phyloP scores from a whole-genome alignment of 2,329 filamentous ascomycete species.

The Stachybotrys echinatus region DNA sequence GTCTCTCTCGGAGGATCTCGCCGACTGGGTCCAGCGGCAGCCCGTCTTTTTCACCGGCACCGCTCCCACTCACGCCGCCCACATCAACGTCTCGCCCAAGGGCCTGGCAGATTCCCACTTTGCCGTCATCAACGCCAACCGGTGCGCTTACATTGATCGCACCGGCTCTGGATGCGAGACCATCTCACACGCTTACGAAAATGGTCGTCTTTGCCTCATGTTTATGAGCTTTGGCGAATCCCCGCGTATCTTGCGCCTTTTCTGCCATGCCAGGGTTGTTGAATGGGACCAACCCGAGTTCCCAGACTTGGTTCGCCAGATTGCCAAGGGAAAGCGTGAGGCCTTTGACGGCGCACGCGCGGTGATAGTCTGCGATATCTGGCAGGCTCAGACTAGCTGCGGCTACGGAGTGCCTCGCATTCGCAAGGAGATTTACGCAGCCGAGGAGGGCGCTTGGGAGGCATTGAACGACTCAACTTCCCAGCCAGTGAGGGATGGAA shows the following conservation, averaged over 20 bases:
- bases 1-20: conserved; percentile 49
- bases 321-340: conserved; percentile 27
- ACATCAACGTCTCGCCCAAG: conserved; percentile 76
- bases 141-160: conserved; percentile 66
- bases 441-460: conserved; percentile 13
- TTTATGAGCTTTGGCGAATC: conserved; percentile 60
- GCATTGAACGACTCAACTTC: conserved; percentile 15
- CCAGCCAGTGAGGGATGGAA: conserved; percentile 16
- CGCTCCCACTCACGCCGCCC: conserved; percentile 59
- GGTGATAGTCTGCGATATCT: conserved; percentile 56
- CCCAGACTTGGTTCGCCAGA: conserved; percentile 36
- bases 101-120: conserved; percentile 60
- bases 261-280: conserved; percentile 53
- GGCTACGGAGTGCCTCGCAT: conserved; percentile 59
- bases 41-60: conserved; percentile 73
- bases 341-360: conserved; percentile 48
- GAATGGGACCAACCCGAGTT: conserved; percentile 54
- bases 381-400: conserved; percentile 62
- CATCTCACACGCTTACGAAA: conserved; percentile 70
- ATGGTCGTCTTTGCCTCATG: conserved; percentile 69
- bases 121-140: conserved; percentile 51
- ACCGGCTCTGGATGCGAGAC: conserved; percentile 75
- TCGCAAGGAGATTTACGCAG: conserved; percentile 30
- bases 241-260: conserved; percentile 60
- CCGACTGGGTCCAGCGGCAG: conserved; percentile 60